phyloP scores from a whole-genome alignment of 108 stramenopile species.

The Bacterosira constricta region DNA sequence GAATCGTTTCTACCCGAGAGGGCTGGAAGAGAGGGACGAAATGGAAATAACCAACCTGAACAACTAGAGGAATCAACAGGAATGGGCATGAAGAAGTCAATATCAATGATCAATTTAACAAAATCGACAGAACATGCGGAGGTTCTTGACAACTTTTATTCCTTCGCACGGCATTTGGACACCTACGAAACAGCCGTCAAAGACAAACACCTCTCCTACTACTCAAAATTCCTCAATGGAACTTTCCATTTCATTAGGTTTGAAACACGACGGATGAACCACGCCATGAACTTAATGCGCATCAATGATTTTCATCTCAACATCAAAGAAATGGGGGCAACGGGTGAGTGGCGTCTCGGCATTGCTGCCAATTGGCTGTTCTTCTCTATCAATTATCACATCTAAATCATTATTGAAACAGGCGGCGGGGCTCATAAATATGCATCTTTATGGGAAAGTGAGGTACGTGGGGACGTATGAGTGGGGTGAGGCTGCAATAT shows the following conservation, averaged over 20 bases:
- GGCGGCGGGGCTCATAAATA: conserved; percentile 99
- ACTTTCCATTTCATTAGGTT: conserved; percentile 96
- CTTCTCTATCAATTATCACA: not conserved
- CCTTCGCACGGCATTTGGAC: conserved; percentile 76
- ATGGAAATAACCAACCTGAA: not conserved
- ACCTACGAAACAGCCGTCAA: conserved; percentile 77
- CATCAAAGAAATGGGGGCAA: conserved; percentile 74
- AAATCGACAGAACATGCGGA: conserved; percentile 59
- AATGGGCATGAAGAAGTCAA: conserved; percentile 55
- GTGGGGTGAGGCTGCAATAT: conserved; percentile 33
- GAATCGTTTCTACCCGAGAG: conserved; percentile 1
- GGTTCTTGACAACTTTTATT: conserved; percentile 83
- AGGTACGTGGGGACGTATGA: conserved; percentile 37
- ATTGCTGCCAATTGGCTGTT: conserved; percentile 11
- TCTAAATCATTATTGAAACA: conserved; percentile 52
- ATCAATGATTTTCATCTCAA: conserved; percentile 79
- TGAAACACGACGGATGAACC: conserved; percentile 91
- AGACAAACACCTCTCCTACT: conserved; percentile 88
- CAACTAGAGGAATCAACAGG: conserved; percentile 1
- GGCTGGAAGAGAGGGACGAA: not conserved
- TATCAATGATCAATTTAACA: conserved; percentile 73
- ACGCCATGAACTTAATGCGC: conserved; percentile 91
- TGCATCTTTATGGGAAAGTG: conserved; percentile 78
- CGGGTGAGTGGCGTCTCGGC: not conserved
- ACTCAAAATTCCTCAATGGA: conserved; percentile 89